phyloP scores from a whole-genome alignment of 1,139 yeast species.

The Hyphopichia fennica region DNA sequence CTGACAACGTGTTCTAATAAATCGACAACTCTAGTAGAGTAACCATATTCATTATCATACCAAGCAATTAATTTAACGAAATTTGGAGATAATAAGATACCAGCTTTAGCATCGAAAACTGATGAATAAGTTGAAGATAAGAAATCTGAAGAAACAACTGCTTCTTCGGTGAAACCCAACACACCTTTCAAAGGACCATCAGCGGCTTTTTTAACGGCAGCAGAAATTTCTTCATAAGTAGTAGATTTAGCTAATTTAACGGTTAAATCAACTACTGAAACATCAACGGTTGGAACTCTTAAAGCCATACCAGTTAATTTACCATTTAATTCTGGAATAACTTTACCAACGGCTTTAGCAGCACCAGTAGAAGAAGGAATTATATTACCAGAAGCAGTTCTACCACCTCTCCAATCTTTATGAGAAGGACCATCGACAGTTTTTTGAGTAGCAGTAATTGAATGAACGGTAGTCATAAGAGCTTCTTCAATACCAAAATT shows the following conservation, averaged over 20 bases:
- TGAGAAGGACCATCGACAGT: constrained; percentile 90
- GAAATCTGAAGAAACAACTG: constrained; percentile 85
- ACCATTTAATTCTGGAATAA: constrained; percentile 83
- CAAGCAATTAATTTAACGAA: constrained; percentile 85
- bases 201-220: constrained; percentile 68
- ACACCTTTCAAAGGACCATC: constrained; percentile 73
- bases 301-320: constrained; percentile 87
- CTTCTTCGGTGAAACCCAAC: constrained; percentile 82
- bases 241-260: constrained; percentile 65
- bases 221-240: constrained; percentile 74
- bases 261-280: constrained; percentile 58
- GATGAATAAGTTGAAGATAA: constrained; percentile 76
- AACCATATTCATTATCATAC: constrained; percentile 92
- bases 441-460: constrained; percentile 89
- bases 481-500: constrained; percentile 81
- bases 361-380: constrained; percentile 92
- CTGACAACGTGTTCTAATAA: constrained; percentile 69
- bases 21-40: constrained; percentile 91
- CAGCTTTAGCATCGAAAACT: constrained; percentile 82
- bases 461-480: constrained; percentile 89
- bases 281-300: constrained; percentile 87
- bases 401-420: constrained; percentile 96
- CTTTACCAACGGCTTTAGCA: constrained; percentile 92
- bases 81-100: constrained; percentile 78
- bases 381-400: constrained; percentile 88